Conservation (phyloP, 148 eudicot genomes). For the Diospyros lotus region DNA sequence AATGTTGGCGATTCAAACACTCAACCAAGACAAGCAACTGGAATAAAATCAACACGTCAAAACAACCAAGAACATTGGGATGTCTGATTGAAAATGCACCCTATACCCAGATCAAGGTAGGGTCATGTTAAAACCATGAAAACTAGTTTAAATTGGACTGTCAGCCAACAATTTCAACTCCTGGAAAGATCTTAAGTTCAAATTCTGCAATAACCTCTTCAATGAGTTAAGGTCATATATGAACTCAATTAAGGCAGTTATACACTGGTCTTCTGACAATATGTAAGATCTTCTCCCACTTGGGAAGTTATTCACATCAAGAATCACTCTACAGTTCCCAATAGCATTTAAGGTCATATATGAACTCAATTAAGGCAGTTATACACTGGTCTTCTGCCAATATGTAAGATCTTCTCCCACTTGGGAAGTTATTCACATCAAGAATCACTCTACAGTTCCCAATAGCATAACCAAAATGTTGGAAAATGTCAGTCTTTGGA, state of each 20-base stretch:
- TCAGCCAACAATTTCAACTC: neutral
- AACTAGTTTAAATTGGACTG: neutral
- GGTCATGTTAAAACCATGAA: neutral
- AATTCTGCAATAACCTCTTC: neutral
- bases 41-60: constrained; percentile 1
- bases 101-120: neutral
- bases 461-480: neutral
- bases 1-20: neutral
- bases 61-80: neutral
- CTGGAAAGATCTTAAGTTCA: neutral
- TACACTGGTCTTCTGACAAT: no score
- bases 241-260: no score
- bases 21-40: neutral
- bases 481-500: no score
- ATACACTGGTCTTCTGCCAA: no score
- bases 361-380: no score
- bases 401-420: neutral
- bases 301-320: neutral
- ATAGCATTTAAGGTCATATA: neutral
- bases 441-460: neutral
- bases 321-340: neutral
- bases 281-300: neutral
- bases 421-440: neutral
- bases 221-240: no score
- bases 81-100: neutral